Evolutionary conservation across 331 rosid genomes (phyloP).

Genomic region (Pyracantha coccinea): DNA sequence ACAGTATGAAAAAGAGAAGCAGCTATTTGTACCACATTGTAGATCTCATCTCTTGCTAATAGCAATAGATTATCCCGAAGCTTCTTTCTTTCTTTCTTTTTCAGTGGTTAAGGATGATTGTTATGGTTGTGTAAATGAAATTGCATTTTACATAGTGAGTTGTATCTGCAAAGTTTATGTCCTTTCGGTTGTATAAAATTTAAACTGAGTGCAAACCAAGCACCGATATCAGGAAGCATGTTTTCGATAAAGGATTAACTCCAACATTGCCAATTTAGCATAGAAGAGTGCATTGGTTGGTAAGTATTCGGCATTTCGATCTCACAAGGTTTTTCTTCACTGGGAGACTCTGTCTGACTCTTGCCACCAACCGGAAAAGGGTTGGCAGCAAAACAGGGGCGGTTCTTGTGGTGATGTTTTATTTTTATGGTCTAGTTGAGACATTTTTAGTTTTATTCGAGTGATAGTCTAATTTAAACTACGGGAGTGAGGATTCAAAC

Average conservation of each 20-base stretch:
- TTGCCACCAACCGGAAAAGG: not conserved
- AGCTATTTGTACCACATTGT: not conserved
- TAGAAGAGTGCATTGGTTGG: not conserved
- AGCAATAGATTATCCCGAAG: not conserved
- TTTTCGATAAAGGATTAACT: not conserved
- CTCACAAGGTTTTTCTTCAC: not conserved
- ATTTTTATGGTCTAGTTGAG: not conserved
- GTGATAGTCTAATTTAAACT: not conserved
- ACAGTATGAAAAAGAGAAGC: constrained; percentile 11
- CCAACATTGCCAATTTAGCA: not conserved
- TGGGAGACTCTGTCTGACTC: not conserved
- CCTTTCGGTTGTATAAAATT: not conserved
- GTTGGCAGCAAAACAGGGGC: not conserved
- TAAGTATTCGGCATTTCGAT: not conserved
- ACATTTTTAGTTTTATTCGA: not conserved
- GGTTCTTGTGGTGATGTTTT: not conserved
- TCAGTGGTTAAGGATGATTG: not conserved
- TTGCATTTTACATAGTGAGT: not conserved
- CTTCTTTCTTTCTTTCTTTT: not conserved
- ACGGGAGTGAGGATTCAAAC: not conserved
- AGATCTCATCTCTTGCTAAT: not conserved
- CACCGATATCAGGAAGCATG: not conserved
- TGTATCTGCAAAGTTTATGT: not conserved
- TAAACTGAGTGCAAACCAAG: not conserved
- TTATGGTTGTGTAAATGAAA: not conserved